phyloP scores from a whole-genome alignment of 2,329 filamentous ascomycete genomes.

The Aspergillus latus region DNA sequence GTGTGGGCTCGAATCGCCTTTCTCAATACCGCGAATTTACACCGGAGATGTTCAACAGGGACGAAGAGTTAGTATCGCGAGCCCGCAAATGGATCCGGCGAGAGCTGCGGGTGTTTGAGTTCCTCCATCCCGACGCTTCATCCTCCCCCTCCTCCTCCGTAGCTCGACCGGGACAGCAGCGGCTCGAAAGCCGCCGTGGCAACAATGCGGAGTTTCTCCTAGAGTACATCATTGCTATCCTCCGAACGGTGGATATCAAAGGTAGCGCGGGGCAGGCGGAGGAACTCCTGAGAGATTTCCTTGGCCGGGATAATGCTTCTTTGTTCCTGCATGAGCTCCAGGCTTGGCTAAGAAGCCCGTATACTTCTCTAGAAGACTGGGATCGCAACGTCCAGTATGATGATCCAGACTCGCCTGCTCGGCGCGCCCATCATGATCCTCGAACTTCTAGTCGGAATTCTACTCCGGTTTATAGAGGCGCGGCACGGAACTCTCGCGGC shows the following conservation, averaged over 20 bases:
- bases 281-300: conserved; percentile 72
- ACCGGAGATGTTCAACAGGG: conserved; percentile 62
- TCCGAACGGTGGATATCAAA: conserved; percentile 80
- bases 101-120: conserved; percentile 80
- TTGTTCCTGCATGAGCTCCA: conserved; percentile 84
- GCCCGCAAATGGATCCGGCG: conserved; percentile 79
- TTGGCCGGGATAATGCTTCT: conserved; percentile 70
- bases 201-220: conserved; percentile 81
- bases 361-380: conserved; percentile 70
- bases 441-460: conserved; percentile 21
- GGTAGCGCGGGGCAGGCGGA: conserved; percentile 76
- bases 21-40: conserved; percentile 75
- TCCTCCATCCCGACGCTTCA: conserved; percentile 53
- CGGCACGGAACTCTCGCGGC: conserved; percentile 21
- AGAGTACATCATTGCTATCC: conserved; percentile 79
- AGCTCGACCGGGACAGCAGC: conserved; percentile 31
- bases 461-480: conserved; percentile 24
- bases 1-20: conserved; percentile 77
- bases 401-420: conserved; percentile 16
- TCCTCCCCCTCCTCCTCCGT: conserved; percentile 25
- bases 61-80: conserved; percentile 68
- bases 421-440: conserved; percentile 1
- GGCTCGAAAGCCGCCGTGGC: conserved; percentile 48
- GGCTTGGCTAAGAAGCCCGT: conserved; percentile 80
- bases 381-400: conserved; percentile 75